phyloP scores from a whole-genome alignment of 2,329 filamentous ascomycete genomes.

The Teratosphaeria epicoccoides region DNA sequence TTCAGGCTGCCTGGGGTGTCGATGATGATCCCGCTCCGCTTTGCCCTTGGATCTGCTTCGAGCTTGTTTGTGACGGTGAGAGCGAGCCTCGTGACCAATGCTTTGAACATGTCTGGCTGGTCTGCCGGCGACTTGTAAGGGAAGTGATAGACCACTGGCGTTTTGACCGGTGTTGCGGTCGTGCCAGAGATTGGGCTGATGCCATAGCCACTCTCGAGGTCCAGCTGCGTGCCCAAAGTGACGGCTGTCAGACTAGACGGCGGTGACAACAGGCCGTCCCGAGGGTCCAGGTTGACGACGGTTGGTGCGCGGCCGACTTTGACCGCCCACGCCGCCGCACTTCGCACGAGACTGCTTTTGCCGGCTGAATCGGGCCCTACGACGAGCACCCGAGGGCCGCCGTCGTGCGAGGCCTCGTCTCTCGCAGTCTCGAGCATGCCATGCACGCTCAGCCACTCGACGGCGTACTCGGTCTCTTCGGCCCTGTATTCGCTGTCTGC shows the following conservation, averaged over 20 bases:
- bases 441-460: conserved; percentile 74
- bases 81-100: conserved; percentile 64
- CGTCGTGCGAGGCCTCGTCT: conserved; percentile 39
- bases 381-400: conserved; percentile 71
- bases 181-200: conserved; percentile 84
- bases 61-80: conserved; percentile 67
- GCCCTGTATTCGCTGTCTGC: conserved; percentile 58
- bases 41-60: conserved; percentile 61
- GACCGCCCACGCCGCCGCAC: conserved; percentile 72
- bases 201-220: conserved; percentile 75
- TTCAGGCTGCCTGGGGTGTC: conserved; percentile 67
- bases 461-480: conserved; percentile 66
- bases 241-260: conserved; percentile 74
- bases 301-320: conserved; percentile 66
- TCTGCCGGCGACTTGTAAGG: conserved; percentile 64
- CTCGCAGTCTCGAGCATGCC: conserved; percentile 70
- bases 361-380: conserved; percentile 68
- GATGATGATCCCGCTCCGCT: conserved; percentile 68
- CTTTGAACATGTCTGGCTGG: conserved; percentile 58
- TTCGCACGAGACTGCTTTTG: conserved; percentile 42
- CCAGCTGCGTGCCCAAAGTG: conserved; percentile 78
- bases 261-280: conserved; percentile 48
- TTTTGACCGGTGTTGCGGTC: conserved; percentile 76
- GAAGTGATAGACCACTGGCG: conserved; percentile 84
- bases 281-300: conserved; percentile 76